These are phyloP conservation scores for Leucosporidium scottii DNA, from an alignment of 768 basidiomycete species.

Conservation along the genomic window DNA sequence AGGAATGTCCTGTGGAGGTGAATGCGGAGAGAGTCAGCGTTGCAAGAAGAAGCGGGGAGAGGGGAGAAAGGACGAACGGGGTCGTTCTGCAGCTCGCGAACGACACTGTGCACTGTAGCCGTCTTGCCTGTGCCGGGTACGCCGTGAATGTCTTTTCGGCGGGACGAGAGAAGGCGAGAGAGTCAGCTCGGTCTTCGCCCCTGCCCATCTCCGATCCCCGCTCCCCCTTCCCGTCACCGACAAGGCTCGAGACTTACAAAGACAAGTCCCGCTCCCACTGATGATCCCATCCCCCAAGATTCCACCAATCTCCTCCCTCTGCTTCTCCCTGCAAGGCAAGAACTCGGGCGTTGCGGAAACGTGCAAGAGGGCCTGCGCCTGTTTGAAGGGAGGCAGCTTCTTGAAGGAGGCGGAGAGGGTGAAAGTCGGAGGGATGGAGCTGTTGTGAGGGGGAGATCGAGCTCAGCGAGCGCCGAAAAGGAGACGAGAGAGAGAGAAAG, in stretches of 20 bases:
- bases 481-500: too few species aligned
- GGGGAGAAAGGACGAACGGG: slow-evolving; percentile 38
- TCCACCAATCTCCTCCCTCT: slow-evolving; percentile 66
- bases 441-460: background rate
- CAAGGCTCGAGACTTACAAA: slow-evolving; percentile 57
- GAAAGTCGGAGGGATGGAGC: background rate
- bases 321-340: slow-evolving; percentile 79
- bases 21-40: background rate
- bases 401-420: background rate
- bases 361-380: slow-evolving; percentile 54
- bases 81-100: slow-evolving; percentile 74
- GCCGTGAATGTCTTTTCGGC: slow-evolving; percentile 75
- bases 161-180: background rate
- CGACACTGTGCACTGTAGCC: slow-evolving; percentile 88
- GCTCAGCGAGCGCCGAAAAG: too few species aligned
- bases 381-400: slow-evolving; percentile 29
- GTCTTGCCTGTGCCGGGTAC: slow-evolving; percentile 99
- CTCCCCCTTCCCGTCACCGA: too few species aligned
- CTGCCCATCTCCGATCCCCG: too few species aligned
- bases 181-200: background rate
- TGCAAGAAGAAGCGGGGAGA: background rate
- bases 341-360: slow-evolving; percentile 86
- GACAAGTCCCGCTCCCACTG: slow-evolving; percentile 87
- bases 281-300: slow-evolving; percentile 79
- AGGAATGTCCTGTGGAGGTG: slow-evolving; percentile 63